Conservation (phyloP, 495 filamentous ascomycete genomes). For the Astrothelium subdiscretum region DNA sequence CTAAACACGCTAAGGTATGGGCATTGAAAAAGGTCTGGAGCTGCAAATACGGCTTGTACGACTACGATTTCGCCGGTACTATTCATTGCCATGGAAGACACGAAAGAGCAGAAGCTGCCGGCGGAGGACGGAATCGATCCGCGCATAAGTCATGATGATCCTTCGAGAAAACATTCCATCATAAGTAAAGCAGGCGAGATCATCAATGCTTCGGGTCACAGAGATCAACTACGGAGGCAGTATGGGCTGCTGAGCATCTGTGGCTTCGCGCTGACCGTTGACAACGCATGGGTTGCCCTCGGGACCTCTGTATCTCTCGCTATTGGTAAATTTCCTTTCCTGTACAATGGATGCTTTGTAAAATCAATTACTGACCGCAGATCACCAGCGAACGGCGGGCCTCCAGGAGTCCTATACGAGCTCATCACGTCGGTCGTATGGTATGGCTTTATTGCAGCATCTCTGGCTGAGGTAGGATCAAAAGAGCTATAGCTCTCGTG, state of each 20-base stretch:
- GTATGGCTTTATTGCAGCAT: conserved; percentile 36
- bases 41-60: too few species aligned
- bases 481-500: not conserved
- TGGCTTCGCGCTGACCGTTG: conserved; percentile 42
- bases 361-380: not conserved
- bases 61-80: not conserved
- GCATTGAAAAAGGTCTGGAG: not conserved
- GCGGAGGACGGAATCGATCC: not conserved
- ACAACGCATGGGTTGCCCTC: conserved; percentile 49
- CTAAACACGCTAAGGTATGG: not conserved
- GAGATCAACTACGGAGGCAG: conserved; percentile 48
- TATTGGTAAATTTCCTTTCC: not conserved
- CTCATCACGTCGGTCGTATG: conserved; percentile 46
- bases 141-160: not conserved
- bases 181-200: conserved; percentile 18
- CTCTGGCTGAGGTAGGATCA: conserved; percentile 36
- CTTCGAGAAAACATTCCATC: conserved; percentile 6
- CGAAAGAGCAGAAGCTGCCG: not conserved
- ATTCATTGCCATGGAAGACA: not conserved
- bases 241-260: conserved; percentile 48
- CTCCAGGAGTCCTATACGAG: conserved; percentile 18
- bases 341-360: not conserved
- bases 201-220: conserved; percentile 47
- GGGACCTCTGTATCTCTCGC: conserved; percentile 31
- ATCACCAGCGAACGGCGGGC: conserved; percentile 12